Evolutionary conservation across 2,329 filamentous ascomycete genomes (phyloP), one percentile per base, ranked within the genome.

Genomic region (Botrytis cinerea): DNA sequence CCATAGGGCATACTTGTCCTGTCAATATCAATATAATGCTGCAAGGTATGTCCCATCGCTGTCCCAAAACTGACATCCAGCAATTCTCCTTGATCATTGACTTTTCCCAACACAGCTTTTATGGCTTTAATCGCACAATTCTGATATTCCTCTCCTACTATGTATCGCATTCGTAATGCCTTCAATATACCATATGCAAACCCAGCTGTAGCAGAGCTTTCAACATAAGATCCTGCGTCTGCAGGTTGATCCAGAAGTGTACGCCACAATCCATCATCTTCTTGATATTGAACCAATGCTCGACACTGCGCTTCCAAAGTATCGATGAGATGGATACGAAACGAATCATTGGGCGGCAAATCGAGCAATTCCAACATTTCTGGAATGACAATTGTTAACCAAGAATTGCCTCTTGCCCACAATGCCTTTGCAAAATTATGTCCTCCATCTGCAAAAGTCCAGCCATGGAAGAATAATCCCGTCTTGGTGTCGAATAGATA

Each of bases 1-100:
- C 93, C 93, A 78, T 95, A 95, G 10, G 92, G 93, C 93, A 95
- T 95, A 77, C 90, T 91, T 3, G 93, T 95, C 75, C 91, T 83
- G 2, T 90, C 87, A 73, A 95, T 94, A 75, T 93, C 88, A 81
- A 92, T 91, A 80, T 95, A 95, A 81, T 93, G 91, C 82, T 94
- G 88, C 79, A 94, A 81, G 73, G 87, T 87, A 76, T 88, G 85
- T 0, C 93, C 93, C 92, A 95, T 94, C 0, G 85, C 91, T 0
- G 93, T 95, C 0, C 93, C 93, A 79, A 95, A 95, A 76, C 91
- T 93, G 1, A 91, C 92, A 79, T 94, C 90, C 66, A 87, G 84
- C 79, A 95, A 82, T 83, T 95, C 93, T 1, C 93, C 93, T 74
- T 89, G 85, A 0, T 84, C 82, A 77, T 87, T 90, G 70, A 95